Conservation (phyloP, 108 stramenopile species). For the Cyclotella choctawhatcheeana region DNA sequence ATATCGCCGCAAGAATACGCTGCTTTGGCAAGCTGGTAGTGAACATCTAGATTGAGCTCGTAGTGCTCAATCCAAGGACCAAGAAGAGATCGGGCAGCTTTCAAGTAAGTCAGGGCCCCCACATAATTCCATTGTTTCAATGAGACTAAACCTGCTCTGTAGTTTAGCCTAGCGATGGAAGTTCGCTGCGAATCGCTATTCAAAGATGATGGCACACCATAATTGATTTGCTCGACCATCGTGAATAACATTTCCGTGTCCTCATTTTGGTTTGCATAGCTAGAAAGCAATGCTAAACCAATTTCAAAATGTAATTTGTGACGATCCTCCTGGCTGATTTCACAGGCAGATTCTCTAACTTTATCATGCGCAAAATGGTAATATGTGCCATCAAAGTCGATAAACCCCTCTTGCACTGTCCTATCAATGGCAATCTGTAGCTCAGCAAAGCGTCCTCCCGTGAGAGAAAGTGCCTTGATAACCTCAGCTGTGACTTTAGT, state of each 20-base stretch:
- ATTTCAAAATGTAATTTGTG: slow-evolving; percentile 11
- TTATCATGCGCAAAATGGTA: slow-evolving; percentile 57
- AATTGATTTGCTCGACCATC: slow-evolving; percentile 10
- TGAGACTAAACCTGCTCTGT: slow-evolving; percentile 5
- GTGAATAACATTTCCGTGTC: not conserved
- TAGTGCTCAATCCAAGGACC: not conserved
- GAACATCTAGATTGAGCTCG: not conserved
- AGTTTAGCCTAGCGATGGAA: slow-evolving; percentile 1
- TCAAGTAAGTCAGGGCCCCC: not conserved
- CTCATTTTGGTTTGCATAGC: not conserved
- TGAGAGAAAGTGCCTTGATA: not conserved
- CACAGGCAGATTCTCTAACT: slow-evolving; percentile 7
- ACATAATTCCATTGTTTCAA: not conserved
- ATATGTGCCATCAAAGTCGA: slow-evolving; percentile 9
- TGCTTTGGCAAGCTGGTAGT: slow-evolving; percentile 12
- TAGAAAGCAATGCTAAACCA: not conserved
- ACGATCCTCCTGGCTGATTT: not conserved
- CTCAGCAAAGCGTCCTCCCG: not conserved
- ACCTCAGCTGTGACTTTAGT: slow-evolving; percentile 2
- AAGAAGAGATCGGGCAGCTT: slow-evolving; percentile 4
- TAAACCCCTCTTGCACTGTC: slow-evolving; percentile 20
- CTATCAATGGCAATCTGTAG: slow-evolving; percentile 8
- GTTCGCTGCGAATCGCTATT: not conserved
- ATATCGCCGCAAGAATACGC: slow-evolving; percentile 11
- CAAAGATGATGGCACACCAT: slow-evolving; percentile 3